Evolutionary conservation across 2,329 filamentous ascomycete genomes (phyloP).

Genomic region (Trichoderma cornu-damae): DNA sequence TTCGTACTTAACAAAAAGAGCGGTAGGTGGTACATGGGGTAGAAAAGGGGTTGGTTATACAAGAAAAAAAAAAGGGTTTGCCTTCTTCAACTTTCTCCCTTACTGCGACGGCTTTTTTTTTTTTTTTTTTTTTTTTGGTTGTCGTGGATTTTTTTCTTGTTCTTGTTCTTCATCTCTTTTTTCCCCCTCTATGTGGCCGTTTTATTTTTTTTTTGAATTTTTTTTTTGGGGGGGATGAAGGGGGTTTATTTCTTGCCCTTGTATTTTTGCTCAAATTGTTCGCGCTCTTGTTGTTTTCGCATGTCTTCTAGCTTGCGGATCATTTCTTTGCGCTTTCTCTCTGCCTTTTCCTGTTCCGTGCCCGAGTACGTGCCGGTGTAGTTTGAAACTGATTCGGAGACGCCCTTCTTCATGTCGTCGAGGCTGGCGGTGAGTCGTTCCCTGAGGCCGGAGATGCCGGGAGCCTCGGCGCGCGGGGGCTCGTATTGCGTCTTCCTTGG

Average conservation of each 20-base stretch:
- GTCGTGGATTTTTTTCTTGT: neutral
- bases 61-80: neutral
- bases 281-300: slow-evolving; percentile 34
- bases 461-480: slow-evolving; percentile 28
- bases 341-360: slow-evolving; percentile 33
- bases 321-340: slow-evolving; percentile 33
- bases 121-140: no score
- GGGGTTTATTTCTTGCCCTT: slow-evolving; percentile 29
- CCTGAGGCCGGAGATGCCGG: slow-evolving; percentile 4
- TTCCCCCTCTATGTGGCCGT: neutral
- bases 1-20: slow-evolving; percentile 6
- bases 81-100: neutral
- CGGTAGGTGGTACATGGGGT: neutral
- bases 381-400: slow-evolving; percentile 32
- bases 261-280: slow-evolving; percentile 40
- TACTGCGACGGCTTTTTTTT: neutral
- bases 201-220: neutral
- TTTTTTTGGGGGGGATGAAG: no score
- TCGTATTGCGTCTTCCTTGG: slow-evolving; percentile 30
- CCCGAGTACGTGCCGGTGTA: slow-evolving; percentile 33
- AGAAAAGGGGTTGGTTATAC: neutral
- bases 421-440: slow-evolving; percentile 34
- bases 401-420: slow-evolving; percentile 36
- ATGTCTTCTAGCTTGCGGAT: slow-evolving; percentile 34
- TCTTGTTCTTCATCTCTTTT: neutral